Base-by-base conservation (phyloP, 2,329 filamentous ascomycete species). In the Colletotrichum lindemuthianum region DNA sequence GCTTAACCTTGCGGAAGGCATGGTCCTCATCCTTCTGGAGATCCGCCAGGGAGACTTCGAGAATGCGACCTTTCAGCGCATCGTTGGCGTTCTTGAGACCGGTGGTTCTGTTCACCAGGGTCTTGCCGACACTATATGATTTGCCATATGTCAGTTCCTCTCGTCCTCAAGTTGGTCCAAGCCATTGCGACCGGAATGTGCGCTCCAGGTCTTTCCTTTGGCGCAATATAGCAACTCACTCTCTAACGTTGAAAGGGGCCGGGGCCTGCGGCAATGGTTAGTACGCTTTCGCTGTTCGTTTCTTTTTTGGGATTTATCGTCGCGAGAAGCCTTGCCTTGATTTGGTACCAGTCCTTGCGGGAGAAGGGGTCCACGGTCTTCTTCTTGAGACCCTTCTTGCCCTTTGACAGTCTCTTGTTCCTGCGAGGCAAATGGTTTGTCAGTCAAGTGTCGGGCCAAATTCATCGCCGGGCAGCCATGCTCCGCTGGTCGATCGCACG, bases 371-470 rank as follows among this genome's bases (percentile, higher is more conserved):
- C 96, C 76, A 91, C 86, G 78, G 94, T 95, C 87, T 95, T 95
- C 95, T 99, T 98, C 93, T 98, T 98, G 82, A 98, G 88, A 84
- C 96, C 95, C 90, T 99, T 99, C 93, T 98, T 99, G 87, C 96
- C 96, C 90, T 99, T 99, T 73, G 96, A 98, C 87, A 99, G 90
- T 89, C 96, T 93, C 93, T 99, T 99, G 91, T 99, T 99, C 92
- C 91, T 93, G 75, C 43, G 37, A 8, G 15, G 41, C 12, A n/a
- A 43, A 24, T 24, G 24, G 24, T 24, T 24, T 24, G 24, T 24
- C 24, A 24, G 24, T 24, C 4, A 2, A 3, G 24, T 24, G 24
- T 24, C 24, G 3, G 24, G 24, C 24, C 24, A 24, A 24, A 24
- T 24, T 24, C 24, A 3, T 24, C 24, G 24, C 24, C 24, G 4